Evolutionary conservation across 2,329 filamentous ascomycete species (phyloP), one percentile per base, ranked within the genome.

Genomic region (Boeremia lycopersici): DNA sequence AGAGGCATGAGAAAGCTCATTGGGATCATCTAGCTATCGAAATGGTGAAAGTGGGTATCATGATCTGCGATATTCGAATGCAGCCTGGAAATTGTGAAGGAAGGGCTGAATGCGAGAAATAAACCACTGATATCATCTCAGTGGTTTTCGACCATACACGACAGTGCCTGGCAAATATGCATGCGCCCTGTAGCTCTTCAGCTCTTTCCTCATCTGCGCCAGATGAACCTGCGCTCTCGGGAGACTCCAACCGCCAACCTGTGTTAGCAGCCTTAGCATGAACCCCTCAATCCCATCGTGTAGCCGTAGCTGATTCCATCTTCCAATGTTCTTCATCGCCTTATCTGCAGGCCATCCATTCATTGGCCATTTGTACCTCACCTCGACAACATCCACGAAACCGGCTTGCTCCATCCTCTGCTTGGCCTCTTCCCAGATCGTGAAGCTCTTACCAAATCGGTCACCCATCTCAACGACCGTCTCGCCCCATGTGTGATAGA

Each of bases 281-380:
- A 73, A 75, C 0, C 73, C 72, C 56, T 76, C 73, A 4, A 74
- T 66, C 3, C 74, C 74, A 33, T 74, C 68, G 58, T 74, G 68
- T 40, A 74, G 50, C 17, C 70, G 43, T 31, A 76, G 48, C 55
- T 74, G 69, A 44, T 76, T 76, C 71, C 72, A 75, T 12, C 64
- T 34, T 1, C 74, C 74, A 12, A 76, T 69, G 33, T 75, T 69
- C 57, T 74, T 76, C 43, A 69, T 40, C 47, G 64, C 65, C 12
- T 57, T 57, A 17, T 75, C 71, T 7, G 55, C 43, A 6, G 67
- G 50, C 73, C 73, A 76, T 1, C 69, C 67, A 38, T 73, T 72
- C 63, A 74, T 73, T 0, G 73, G 73, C 73, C 70, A 74, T 48
- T 74, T 71, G 51, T 67, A 74, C 12, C 51, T 29, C 6, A 68